Conservation (phyloP, 441 rosid genomes). For the Syzygium malaccense region DNA sequence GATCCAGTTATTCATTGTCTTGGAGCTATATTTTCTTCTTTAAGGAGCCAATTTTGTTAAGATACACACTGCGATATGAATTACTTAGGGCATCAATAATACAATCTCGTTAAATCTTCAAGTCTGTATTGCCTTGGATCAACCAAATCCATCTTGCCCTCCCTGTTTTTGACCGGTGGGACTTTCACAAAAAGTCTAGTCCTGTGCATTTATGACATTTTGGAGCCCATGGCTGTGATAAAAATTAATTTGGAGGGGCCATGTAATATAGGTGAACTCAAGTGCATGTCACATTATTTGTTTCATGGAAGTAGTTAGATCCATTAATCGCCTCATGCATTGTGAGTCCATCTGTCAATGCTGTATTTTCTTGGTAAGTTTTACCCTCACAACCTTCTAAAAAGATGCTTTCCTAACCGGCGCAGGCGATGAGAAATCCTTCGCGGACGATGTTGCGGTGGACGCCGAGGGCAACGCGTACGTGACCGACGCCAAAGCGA, state of each 20-base stretch:
- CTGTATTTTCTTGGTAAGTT: neutral
- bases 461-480: constrained; percentile 76
- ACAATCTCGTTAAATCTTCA: no score
- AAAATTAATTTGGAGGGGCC: neutral
- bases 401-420: neutral
- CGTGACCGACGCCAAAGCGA: constrained; percentile 53
- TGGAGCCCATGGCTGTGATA: no score
- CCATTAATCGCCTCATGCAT: neutral
- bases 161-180: no score
- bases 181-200: no score
- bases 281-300: neutral
- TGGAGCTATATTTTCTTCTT: neutral
- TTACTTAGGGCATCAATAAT: no score
- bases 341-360: neutral
- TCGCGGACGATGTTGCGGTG: constrained; percentile 77
- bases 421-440: constrained; percentile 52
- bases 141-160: no score
- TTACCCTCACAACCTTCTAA: neutral
- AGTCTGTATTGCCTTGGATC: no score
- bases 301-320: neutral
- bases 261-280: neutral
- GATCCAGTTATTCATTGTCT: neutral
- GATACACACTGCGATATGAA: neutral
- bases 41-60: neutral
- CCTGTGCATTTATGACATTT: no score